Evolutionary conservation across 345 rosid genomes (phyloP).

Genomic region (Heritiera littoralis): DNA sequence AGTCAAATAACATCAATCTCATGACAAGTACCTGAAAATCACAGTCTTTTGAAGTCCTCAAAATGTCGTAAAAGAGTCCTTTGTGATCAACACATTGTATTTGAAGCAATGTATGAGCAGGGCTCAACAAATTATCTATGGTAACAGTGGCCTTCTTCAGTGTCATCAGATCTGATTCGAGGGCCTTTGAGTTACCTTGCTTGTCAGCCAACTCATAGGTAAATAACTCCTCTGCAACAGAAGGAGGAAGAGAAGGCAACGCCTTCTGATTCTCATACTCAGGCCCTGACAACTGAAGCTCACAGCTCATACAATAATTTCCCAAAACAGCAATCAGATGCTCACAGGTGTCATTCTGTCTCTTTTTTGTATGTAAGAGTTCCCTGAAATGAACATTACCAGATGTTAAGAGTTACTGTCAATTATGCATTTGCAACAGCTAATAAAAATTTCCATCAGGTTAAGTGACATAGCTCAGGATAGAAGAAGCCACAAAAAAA

Average conservation of each 20-base stretch:
- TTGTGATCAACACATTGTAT: constrained; percentile 70
- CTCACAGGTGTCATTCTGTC: constrained; percentile 53
- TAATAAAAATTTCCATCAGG: background rate
- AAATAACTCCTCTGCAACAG: constrained; percentile 55
- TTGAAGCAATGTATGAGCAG: constrained; percentile 70
- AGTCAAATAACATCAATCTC: background rate
- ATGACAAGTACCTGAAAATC: constrained; percentile 51
- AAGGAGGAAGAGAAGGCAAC: constrained; percentile 53
- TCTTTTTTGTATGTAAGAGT: constrained; percentile 55
- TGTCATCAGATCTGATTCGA: constrained; percentile 25
- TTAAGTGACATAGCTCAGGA: background rate
- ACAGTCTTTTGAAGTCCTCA: constrained; percentile 78
- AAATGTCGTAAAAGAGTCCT: constrained; percentile 68
- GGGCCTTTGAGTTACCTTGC: constrained; percentile 33
- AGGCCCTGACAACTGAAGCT: constrained; percentile 64
- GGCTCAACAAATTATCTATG: constrained; percentile 67
- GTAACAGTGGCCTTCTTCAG: constrained; percentile 43
- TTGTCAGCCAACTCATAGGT: constrained; percentile 36
- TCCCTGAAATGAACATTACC: constrained; percentile 41
- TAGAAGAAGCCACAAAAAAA: background rate
- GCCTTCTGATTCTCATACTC: constrained; percentile 51
- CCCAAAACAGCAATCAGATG: constrained; percentile 55
- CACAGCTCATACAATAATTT: constrained; percentile 63
- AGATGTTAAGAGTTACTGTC: background rate
- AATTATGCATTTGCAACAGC: background rate